These are phyloP conservation scores for Corinectria fuckeliana DNA, from an alignment of 2,329 filamentous ascomycete species.

Conservation along the genomic window DNA sequence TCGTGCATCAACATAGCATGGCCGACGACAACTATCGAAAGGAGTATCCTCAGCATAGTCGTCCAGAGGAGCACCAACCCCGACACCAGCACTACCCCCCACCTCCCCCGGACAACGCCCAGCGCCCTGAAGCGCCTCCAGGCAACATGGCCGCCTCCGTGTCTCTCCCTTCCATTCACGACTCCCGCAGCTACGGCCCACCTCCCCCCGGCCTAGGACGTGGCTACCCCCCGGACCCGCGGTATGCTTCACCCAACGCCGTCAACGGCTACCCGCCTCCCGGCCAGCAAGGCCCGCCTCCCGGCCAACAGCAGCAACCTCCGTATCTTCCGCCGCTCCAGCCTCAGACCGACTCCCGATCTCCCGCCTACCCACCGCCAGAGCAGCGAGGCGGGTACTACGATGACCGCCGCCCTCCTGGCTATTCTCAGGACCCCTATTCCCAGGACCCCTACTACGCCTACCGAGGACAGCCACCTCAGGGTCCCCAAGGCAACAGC, in stretches of 20 bases:
- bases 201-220: constrained; percentile 42
- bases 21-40: constrained; percentile 48
- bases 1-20: constrained; percentile 44
- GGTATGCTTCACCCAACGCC: constrained; percentile 52
- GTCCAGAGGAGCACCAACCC: constrained; percentile 50
- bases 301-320: constrained; percentile 38
- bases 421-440: constrained; percentile 45
- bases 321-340: constrained; percentile 49
- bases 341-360: constrained; percentile 43
- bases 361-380: constrained; percentile 46
- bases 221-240: constrained; percentile 44
- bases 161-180: constrained; percentile 58
- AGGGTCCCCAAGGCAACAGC: constrained; percentile 40
- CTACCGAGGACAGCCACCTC: constrained; percentile 38
- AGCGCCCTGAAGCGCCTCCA: constrained; percentile 42
- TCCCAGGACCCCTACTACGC: constrained; percentile 44
- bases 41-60: constrained; percentile 45
- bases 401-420: constrained; percentile 44
- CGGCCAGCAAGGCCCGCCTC: constrained; percentile 32
- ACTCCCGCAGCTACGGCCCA: constrained; percentile 48
- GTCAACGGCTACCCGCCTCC: constrained; percentile 55
- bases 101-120: constrained; percentile 48
- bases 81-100: constrained; percentile 48
- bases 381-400: constrained; percentile 50
- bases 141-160: constrained; percentile 52